These are phyloP conservation scores for Glomus cerebriforme DNA, from an alignment of 192 early-diverging fungal genomes.

Conservation along the genomic window DNA sequence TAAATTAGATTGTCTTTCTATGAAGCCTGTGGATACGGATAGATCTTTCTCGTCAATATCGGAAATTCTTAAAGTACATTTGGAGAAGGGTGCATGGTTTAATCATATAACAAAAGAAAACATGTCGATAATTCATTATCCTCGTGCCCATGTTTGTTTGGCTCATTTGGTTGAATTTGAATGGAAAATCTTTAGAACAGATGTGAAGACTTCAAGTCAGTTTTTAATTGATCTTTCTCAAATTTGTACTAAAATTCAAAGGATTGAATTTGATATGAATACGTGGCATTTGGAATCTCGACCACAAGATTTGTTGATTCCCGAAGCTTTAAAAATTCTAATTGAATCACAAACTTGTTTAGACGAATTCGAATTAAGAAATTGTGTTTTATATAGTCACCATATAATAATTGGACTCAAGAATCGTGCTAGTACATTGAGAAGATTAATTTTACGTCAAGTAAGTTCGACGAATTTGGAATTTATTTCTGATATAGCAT, in stretches of 20 bases:
- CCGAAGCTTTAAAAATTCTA: not conserved
- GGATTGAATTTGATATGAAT: not conserved
- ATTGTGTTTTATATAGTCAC: not conserved
- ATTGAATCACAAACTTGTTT: constrained; percentile 6
- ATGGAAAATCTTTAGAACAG: not conserved
- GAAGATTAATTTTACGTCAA: not conserved
- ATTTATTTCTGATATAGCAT: not conserved
- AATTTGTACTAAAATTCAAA: not conserved
- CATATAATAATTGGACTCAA: not conserved
- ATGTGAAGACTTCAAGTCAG: not conserved
- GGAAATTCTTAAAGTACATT: not conserved
- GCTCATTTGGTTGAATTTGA: not conserved
- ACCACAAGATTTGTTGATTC: not conserved
- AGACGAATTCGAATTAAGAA: not conserved
- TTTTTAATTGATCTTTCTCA: not conserved
- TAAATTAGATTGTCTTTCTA: constrained; percentile 11
- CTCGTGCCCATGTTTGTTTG: not conserved
- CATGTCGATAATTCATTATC: not conserved
- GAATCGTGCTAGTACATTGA: not conserved
- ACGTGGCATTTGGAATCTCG: not conserved
- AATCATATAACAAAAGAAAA: not conserved
- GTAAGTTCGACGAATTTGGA: not conserved
- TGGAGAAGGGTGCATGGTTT: not conserved
- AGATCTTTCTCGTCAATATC: not conserved
- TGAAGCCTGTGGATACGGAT: not conserved